Evolutionary conservation across 2,329 filamentous ascomycete species (phyloP).

Genomic region (Teratosphaeriaceae sp.): DNA sequence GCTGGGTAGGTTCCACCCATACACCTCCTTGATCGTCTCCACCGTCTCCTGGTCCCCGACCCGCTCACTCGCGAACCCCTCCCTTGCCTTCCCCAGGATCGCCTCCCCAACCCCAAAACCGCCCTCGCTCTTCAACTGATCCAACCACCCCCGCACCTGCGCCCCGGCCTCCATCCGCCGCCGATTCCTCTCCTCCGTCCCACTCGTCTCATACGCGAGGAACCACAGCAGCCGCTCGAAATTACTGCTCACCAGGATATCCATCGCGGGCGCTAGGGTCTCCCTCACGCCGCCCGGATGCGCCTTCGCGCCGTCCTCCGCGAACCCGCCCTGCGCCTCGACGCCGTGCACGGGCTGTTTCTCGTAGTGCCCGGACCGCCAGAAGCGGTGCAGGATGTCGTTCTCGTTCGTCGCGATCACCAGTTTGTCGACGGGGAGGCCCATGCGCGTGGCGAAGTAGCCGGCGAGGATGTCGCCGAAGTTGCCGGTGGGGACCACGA

Average conservation of each 20-base stretch:
- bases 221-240: conserved; percentile 96
- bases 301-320: conserved; percentile 52
- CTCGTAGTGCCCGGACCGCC: conserved; percentile 82
- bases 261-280: conserved; percentile 93
- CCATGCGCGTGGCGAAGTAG: conserved; percentile 89
- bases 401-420: conserved; percentile 96
- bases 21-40: conserved; percentile 40
- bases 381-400: conserved; percentile 94
- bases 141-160: conserved; percentile 71
- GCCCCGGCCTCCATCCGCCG: conserved; percentile 54
- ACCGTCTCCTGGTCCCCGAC: conserved; percentile 50
- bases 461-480: conserved; percentile 93
- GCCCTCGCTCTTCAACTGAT: conserved; percentile 70
- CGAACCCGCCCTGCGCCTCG: conserved; percentile 50
- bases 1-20: conserved; percentile 28
- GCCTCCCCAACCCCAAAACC: conserved; percentile 74
- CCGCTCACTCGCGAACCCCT: conserved; percentile 74
- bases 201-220: conserved; percentile 66
- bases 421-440: conserved; percentile 78
- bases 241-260: conserved; percentile 93
- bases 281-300: conserved; percentile 74
- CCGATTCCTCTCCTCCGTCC: conserved; percentile 35
- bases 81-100: conserved; percentile 63
- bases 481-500: conserved; percentile 90
- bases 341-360: conserved; percentile 62